Percentiles rank a stretch among this genome's conserved stretches.
These are phyloP conservation scores for Coemansia sp. DNA, from an alignment of 192 early-diverging fungal species.

Conservation along the genomic window DNA sequence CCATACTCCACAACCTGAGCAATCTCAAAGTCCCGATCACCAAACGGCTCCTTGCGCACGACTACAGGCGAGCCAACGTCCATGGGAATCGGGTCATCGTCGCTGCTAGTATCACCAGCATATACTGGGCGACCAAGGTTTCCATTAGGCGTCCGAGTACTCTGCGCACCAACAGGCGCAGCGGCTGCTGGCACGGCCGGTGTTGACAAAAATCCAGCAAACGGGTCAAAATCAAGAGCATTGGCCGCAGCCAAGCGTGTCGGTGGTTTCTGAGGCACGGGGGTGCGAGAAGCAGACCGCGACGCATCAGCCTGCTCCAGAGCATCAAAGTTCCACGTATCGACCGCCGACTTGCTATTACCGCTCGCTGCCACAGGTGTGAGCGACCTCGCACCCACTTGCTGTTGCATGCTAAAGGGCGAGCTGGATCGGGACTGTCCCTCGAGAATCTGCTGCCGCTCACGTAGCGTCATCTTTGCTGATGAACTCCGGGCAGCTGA, in stretches of 20 bases:
- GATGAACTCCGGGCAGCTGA: constrained; percentile 14
- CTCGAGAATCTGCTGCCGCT: constrained; percentile 42
- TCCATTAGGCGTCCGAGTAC: not conserved
- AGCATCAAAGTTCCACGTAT: constrained; percentile 54
- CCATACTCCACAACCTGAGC: constrained; percentile 82
- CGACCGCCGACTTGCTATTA: constrained; percentile 3
- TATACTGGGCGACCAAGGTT: not conserved
- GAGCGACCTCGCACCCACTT: constrained; percentile 9
- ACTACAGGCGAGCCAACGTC: constrained; percentile 13
- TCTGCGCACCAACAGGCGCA: not conserved
- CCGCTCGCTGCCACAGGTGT: constrained; percentile 9
- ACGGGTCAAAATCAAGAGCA: constrained; percentile 42
- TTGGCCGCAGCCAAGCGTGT: constrained; percentile 7
- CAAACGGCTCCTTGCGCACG: constrained; percentile 16
- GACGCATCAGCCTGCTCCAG: constrained; percentile 31
- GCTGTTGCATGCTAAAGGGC: constrained; percentile 22
- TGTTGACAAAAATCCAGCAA: not conserved
- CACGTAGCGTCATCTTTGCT: constrained; percentile 45
- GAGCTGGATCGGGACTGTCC: constrained; percentile 33
- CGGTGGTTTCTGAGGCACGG: constrained; percentile 13
- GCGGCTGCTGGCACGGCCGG: not conserved
- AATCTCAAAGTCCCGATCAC: constrained; percentile 59
- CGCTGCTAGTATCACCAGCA: constrained; percentile 14
- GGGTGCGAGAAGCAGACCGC: constrained; percentile 18
- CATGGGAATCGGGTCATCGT: constrained; percentile 46